A percentile compares a stretch with the other conserved stretches of the same genome.
phyloP scores from a whole-genome alignment of 2,329 filamentous ascomycete species.

The Scedosporium boydii region DNA sequence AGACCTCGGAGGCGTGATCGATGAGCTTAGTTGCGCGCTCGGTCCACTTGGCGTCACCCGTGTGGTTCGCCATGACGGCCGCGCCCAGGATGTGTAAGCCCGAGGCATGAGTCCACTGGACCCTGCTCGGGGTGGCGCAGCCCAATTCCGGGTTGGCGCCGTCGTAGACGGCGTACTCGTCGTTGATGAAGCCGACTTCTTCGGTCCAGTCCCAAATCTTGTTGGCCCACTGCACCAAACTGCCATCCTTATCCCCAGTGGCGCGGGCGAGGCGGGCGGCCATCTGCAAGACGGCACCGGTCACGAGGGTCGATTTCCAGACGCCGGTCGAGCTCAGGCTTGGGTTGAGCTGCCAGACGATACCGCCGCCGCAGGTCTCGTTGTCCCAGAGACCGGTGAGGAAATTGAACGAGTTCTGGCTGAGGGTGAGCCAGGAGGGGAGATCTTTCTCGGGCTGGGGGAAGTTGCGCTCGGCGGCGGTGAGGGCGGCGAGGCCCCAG shows the following conservation, averaged over 20 bases:
- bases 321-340: slow-evolving; percentile 64
- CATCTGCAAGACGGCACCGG: slow-evolving; percentile 76
- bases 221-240: slow-evolving; percentile 57
- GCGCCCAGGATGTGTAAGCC: slow-evolving; percentile 58
- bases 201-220: slow-evolving; percentile 58
- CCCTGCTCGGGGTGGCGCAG: slow-evolving; percentile 41
- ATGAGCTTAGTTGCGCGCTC: slow-evolving; percentile 43
- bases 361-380: slow-evolving; percentile 57
- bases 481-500: slow-evolving; percentile 59
- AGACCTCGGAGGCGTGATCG: slow-evolving; percentile 36
- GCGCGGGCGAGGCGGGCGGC: slow-evolving; percentile 64
- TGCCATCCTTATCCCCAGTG: slow-evolving; percentile 47
- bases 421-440: slow-evolving; percentile 58
- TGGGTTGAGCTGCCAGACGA: slow-evolving; percentile 74
- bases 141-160: slow-evolving; percentile 46
- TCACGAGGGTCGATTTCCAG: slow-evolving; percentile 73
- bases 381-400: slow-evolving; percentile 63
- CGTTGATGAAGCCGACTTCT: slow-evolving; percentile 46
- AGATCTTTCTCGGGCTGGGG: slow-evolving; percentile 46
- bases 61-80: slow-evolving; percentile 54
- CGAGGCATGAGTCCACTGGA: slow-evolving; percentile 56
- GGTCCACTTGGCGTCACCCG: slow-evolving; percentile 42
- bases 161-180: slow-evolving; percentile 48
- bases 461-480: slow-evolving; percentile 60
- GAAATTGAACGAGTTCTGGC: slow-evolving; percentile 62